These are phyloP conservation scores for Paragyromitra xinjiangensis DNA, from an alignment of 495 filamentous ascomycete genomes.

Conservation along the genomic window DNA sequence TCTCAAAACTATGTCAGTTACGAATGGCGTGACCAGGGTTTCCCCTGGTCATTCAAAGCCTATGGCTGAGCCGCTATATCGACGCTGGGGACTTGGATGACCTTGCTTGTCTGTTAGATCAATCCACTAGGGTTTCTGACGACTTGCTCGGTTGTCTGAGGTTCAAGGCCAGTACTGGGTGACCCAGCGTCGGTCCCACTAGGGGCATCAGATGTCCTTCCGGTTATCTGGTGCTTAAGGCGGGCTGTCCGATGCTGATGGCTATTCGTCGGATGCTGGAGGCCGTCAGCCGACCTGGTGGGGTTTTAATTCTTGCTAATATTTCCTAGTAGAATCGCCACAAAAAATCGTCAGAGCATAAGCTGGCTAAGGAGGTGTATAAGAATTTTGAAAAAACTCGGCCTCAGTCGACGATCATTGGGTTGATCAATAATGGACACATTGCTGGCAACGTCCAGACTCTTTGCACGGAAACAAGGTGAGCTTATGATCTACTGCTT, in stretches of 20 bases:
- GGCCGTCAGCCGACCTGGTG: slow-evolving; percentile 6
- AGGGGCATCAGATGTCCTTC: background rate
- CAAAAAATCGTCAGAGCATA: background rate
- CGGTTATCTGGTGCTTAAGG: slow-evolving; percentile 7
- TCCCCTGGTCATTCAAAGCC: slow-evolving; percentile 7
- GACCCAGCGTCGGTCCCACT: slow-evolving; percentile 12
- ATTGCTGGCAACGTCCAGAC: background rate
- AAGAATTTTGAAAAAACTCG: background rate
- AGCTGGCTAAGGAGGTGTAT: background rate
- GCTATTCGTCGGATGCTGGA: background rate
- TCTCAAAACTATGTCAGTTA: background rate
- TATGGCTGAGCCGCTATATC: slow-evolving; percentile 6
- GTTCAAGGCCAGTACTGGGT: slow-evolving; percentile 5
- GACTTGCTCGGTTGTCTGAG: background rate
- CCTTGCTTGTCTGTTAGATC: background rate
- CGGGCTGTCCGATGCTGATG: background rate
- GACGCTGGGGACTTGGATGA: slow-evolving; percentile 11
- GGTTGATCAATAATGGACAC: background rate
- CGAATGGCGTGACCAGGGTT: slow-evolving; percentile 15
- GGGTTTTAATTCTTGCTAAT: background rate
- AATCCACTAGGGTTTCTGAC: background rate
- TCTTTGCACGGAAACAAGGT: background rate
- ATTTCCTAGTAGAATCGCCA: background rate
- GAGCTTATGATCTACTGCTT: background rate
- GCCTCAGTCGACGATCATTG: background rate